Conservation (phyloP, 108 stramenopile genomes). For the Mediolabrus comicus region DNA sequence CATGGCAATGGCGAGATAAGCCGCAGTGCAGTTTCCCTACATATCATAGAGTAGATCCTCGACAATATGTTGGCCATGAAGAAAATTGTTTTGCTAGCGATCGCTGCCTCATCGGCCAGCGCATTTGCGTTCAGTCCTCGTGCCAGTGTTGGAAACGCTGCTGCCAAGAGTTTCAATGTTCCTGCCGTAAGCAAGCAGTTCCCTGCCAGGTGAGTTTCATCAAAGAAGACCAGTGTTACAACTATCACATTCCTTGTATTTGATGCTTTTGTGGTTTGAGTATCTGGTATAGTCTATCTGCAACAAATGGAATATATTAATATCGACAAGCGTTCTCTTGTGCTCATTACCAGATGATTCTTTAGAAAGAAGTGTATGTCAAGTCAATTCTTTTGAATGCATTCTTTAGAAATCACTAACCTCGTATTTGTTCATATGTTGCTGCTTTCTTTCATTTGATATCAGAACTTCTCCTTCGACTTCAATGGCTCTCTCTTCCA, state of each 20-base stretch:
- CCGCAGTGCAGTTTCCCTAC: neutral
- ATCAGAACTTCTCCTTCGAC: constrained; percentile 36
- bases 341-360: no score
- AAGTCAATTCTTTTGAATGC: no score
- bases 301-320: no score
- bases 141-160: constrained; percentile 27
- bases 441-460: neutral
- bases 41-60: neutral
- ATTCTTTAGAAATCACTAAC: no score
- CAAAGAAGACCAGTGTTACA: no score
- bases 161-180: constrained; percentile 29
- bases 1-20: no score
- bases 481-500: constrained; percentile 56
- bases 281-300: no score
- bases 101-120: constrained; percentile 62
- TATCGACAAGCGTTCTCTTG: no score
- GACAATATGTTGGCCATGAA: constrained; percentile 48
- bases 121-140: constrained; percentile 61
- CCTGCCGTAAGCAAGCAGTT: constrained; percentile 7
- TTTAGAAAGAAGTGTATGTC: no score
- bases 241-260: no score
- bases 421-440: neutral
- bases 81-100: constrained; percentile 68
- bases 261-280: no score
- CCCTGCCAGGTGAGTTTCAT: constrained; percentile 27